Conservation (phyloP, 2,329 filamentous ascomycete genomes). For the Talaromyces sp. region DNA sequence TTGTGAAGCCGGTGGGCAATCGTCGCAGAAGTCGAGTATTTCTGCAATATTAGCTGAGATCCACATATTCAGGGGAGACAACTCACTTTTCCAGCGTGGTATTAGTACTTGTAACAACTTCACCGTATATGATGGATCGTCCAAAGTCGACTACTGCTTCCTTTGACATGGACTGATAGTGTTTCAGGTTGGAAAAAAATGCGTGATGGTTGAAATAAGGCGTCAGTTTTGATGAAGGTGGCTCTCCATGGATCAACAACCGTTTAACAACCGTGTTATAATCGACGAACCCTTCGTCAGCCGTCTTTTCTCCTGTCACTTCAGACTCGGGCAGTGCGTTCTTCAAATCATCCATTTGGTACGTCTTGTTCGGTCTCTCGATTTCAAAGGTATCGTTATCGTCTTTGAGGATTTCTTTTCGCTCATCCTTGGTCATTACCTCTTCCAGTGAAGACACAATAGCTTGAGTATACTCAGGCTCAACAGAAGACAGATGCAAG, state of each 20-base stretch:
- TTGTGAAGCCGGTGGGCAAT: slow-evolving; percentile 79
- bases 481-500: slow-evolving; percentile 71
- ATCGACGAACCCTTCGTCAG: slow-evolving; percentile 60
- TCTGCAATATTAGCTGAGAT: slow-evolving; percentile 35
- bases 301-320: slow-evolving; percentile 15
- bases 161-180: slow-evolving; percentile 57
- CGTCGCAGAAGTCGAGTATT: slow-evolving; percentile 72
- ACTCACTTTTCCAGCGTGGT: slow-evolving; percentile 80
- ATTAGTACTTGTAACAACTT: slow-evolving; percentile 91
- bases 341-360: slow-evolving; percentile 53
- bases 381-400: slow-evolving; percentile 80
- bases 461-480: slow-evolving; percentile 61
- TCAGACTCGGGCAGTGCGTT: slow-evolving; percentile 47
- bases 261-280: slow-evolving; percentile 69
- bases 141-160: slow-evolving; percentile 65
- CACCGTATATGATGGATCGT: slow-evolving; percentile 72
- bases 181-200: slow-evolving; percentile 66
- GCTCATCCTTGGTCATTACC: slow-evolving; percentile 61
- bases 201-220: slow-evolving; percentile 80
- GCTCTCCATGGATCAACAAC: slow-evolving; percentile 61
- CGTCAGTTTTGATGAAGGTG: slow-evolving; percentile 67
- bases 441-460: slow-evolving; percentile 60
- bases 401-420: slow-evolving; percentile 57
- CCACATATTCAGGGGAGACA: slow-evolving; percentile 46
- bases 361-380: slow-evolving; percentile 57